A percentile compares a stretch with the other conserved stretches of the same genome.
Evolutionary conservation across 225 moss, liverwort and hornwort genomes (phyloP).

Genomic region (Antitrichia curtipendula): DNA sequence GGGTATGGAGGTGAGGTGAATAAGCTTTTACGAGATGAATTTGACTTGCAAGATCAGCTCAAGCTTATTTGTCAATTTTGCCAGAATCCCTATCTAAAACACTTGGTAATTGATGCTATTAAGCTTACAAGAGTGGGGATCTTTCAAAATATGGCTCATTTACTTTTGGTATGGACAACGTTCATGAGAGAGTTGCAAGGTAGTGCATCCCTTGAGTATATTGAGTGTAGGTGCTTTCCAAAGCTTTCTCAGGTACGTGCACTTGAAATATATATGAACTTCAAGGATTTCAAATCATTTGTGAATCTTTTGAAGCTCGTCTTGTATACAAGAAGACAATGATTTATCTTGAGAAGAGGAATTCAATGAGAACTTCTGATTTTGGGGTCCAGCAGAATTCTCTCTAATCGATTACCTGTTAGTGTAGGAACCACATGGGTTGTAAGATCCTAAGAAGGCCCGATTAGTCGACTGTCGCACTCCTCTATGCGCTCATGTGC

Average conservation of each 20-base stretch:
- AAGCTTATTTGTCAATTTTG: neutral
- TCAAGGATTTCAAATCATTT: rapidly evolving
- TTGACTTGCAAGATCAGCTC: rapidly evolving
- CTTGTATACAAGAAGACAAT: neutral
- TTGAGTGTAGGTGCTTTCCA: rapidly evolving
- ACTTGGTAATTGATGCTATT: no score
- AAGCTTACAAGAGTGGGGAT: no score
- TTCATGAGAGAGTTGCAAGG: neutral
- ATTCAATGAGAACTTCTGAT: neutral
- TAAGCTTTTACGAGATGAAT: neutral
- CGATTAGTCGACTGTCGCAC: slow-evolving; percentile 62
- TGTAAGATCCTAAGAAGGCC: slow-evolving; percentile 55
- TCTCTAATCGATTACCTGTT: neutral
- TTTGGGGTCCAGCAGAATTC: neutral
- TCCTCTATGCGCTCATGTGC: slow-evolving; percentile 55
- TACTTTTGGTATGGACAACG: neutral
- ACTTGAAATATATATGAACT: no score
- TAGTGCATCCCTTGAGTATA: neutral
- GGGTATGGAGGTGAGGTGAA: rapidly evolving
- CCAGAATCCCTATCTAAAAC: neutral
- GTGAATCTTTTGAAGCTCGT: neutral
- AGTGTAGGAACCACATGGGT: slow-evolving; percentile 71
- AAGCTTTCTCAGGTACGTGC: rapidly evolving
- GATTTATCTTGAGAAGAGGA: neutral
- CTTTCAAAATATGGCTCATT: no score